Evolutionary conservation across 257 asterid genomes (phyloP).

Genomic region (Solanum peruvianum): DNA sequence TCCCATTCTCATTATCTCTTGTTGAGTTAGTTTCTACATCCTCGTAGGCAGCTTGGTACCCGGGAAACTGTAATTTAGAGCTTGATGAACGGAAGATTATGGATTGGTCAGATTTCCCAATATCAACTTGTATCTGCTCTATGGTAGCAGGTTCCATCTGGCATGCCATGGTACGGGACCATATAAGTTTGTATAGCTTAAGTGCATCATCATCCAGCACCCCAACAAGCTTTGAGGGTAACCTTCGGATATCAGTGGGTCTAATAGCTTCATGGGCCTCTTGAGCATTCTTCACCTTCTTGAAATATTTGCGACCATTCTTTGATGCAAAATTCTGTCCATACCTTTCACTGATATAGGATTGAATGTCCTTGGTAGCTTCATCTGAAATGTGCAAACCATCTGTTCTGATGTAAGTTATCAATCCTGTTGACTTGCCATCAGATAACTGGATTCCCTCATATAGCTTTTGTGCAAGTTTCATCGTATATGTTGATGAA

Average conservation of each 20-base stretch:
- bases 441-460: constrained; percentile 75
- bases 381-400: constrained; percentile 80
- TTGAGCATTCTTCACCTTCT: constrained; percentile 87
- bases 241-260: constrained; percentile 71
- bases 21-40: constrained; percentile 41
- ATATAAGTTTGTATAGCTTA: constrained; percentile 69
- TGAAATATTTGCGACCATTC: constrained; percentile 56
- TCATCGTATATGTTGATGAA: constrained; percentile 66
- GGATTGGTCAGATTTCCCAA: constrained; percentile 48
- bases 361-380: constrained; percentile 64
- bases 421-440: constrained; percentile 66
- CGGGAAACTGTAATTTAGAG: constrained; percentile 61
- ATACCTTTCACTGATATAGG: constrained; percentile 50
- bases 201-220: constrained; percentile 74
- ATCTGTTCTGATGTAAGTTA: constrained; percentile 93
- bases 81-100: constrained; percentile 51
- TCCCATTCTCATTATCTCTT: constrained; percentile 27
- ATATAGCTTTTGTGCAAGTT: constrained; percentile 79
- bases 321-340: constrained; percentile 55
- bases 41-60: constrained; percentile 55
- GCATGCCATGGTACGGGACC: constrained; percentile 82
- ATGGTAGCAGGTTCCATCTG: constrained; percentile 84
- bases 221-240: constrained; percentile 62
- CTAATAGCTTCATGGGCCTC: constrained; percentile 99
- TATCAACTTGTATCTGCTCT: constrained; percentile 65